Evolutionary conservation across 2,329 filamentous ascomycete genomes (phyloP), one percentile per base, ranked within the genome.

Genomic region (Teratosphaeria destructans): DNA sequence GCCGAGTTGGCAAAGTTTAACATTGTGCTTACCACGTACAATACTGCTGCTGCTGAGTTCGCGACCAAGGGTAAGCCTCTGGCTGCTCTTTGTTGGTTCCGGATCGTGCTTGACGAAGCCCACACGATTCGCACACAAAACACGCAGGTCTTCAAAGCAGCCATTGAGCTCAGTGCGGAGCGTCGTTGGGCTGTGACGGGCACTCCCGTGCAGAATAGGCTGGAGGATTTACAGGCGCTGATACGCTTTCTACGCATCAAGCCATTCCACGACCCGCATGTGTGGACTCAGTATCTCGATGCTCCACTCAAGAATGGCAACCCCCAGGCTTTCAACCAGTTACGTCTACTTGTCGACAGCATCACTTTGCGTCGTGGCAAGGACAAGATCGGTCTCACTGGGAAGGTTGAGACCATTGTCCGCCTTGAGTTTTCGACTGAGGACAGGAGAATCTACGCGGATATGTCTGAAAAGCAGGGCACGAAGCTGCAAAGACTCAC

Each of bases 121-220:
- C 94, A 99, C 72, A 89, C 89, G 74, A 97, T 99, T 64, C 89
- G 94, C 29, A 93, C 95, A 67, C 87, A 89, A 63, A 83, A 80
- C 3, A 93, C 91, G 0, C 78, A 88, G 49, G 88, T 93, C 65
- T 95, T 91, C 58, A 90, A 92, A 71, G 89, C 90, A 3, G 89
- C 94, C 23, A 92, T 90, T 64, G 82, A 84, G 23, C 78, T 97
- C 2, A 82, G 88, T 61, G 89, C 91, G 2, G 83, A 89, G 69
- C 85, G 92, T 35, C 86, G 92, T 37, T 99, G 94, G 94, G 93
- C 92, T 2, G 90, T 97, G n/a, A 97, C 94, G 0, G 94, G 93
- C 58, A 97, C 94, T 0, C 94, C 92, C 0, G 89, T 97, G 8
- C 93, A 97, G 74, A 99, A 99, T 70, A 86, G 89, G 3, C 80